These are phyloP conservation scores for Exserohilum turcica DNA, from an alignment of 2,329 filamentous ascomycete genomes.

Conservation along the genomic window DNA sequence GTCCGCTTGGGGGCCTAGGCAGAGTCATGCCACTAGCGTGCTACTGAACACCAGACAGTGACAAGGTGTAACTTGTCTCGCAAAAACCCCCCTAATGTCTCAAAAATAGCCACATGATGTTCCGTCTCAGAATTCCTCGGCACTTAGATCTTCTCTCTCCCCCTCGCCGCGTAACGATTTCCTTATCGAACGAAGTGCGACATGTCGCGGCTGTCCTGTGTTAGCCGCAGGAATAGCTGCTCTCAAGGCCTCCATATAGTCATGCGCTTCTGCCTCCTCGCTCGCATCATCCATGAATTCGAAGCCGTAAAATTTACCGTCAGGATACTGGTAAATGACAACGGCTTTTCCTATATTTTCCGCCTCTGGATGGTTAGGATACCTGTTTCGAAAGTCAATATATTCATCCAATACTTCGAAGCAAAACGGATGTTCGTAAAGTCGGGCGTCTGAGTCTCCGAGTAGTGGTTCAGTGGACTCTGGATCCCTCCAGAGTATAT, in stretches of 20 bases:
- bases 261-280: neutral
- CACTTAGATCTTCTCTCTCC: neutral
- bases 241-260: neutral
- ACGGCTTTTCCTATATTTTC: neutral
- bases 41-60: no score
- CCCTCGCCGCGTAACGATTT: neutral
- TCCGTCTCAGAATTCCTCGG: no score
- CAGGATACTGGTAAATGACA: neutral
- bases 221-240: neutral
- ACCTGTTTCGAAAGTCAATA: neutral
- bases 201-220: neutral
- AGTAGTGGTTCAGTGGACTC: neutral
- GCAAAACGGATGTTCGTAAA: neutral
- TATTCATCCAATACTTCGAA: neutral
- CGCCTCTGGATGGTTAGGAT: neutral
- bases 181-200: no score
- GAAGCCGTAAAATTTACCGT: neutral
- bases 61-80: no score
- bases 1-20: no score
- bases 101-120: no score
- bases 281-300: neutral
- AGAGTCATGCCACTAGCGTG: no score
- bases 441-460: neutral
- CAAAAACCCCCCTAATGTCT: no score
- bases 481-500: neutral